These are phyloP conservation scores for Erythrophleum ivorense DNA, from an alignment of 331 rosid species.

Conservation along the genomic window DNA sequence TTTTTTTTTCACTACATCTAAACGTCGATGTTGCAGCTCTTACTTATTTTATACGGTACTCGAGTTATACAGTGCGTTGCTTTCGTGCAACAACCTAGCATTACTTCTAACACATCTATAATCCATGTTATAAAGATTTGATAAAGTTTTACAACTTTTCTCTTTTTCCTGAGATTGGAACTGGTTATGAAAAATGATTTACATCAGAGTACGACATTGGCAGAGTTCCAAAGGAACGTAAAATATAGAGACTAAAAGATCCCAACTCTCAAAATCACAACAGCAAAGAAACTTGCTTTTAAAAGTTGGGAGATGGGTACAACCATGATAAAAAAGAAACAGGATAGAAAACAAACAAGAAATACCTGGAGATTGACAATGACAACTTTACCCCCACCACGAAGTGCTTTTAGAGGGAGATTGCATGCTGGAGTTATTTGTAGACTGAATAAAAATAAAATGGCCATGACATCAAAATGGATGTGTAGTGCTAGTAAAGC, in stretches of 20 bases:
- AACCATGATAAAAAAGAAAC: slow-evolving; percentile 18
- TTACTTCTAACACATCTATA: too few species aligned
- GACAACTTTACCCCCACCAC: slow-evolving; percentile 93
- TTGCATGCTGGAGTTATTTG: slow-evolving; percentile 99
- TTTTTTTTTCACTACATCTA: too few species aligned
- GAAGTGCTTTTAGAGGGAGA: slow-evolving; percentile 90
- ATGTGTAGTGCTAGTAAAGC: slow-evolving; percentile 1
- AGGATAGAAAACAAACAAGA: background rate
- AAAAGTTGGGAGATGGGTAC: slow-evolving; percentile 19
- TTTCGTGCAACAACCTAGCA: too few species aligned
- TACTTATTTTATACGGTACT: too few species aligned
- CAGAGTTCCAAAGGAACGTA: too few species aligned
- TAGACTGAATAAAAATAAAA: slow-evolving; percentile 60
- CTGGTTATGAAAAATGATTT: too few species aligned
- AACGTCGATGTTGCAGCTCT: too few species aligned
- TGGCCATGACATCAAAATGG: slow-evolving; percentile 11
- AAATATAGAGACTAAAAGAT: background rate
- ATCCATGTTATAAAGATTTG: too few species aligned
- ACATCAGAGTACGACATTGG: too few species aligned
- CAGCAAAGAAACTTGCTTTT: slow-evolving; percentile 8
- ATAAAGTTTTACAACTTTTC: too few species aligned
- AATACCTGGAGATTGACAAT: slow-evolving; percentile 95
- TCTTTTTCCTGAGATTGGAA: too few species aligned
- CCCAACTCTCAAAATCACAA: background rate
- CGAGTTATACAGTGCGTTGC: too few species aligned